These are phyloP conservation scores for Penicillium ucsense DNA, from an alignment of 495 filamentous ascomycete species.

Conservation along the genomic window DNA sequence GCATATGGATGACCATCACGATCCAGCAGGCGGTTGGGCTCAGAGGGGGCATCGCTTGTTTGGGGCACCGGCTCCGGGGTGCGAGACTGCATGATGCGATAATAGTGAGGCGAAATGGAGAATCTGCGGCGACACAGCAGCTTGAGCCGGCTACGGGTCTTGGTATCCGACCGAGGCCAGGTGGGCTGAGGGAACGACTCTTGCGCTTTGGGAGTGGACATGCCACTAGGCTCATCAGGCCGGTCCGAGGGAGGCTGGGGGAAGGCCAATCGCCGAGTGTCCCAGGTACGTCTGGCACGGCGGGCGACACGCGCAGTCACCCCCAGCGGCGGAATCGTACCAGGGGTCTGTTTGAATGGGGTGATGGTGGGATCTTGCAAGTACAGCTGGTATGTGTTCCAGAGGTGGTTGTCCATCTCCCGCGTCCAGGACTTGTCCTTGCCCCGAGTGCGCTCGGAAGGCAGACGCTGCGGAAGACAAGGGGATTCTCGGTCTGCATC, in stretches of 20 bases:
- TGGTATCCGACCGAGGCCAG: conserved; percentile 78
- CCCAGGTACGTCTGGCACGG: conserved; percentile 80
- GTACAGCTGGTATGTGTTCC: conserved; percentile 82
- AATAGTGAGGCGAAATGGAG: conserved; percentile 54
- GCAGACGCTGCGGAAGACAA: conserved; percentile 18
- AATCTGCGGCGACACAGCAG: conserved; percentile 73
- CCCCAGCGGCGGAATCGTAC: conserved; percentile 76
- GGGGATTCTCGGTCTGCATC: conserved; percentile 28
- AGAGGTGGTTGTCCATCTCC: conserved; percentile 87
- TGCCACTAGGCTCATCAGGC: conserved; percentile 42
- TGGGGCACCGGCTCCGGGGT: conserved; percentile 65
- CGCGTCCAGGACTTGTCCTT: conserved; percentile 57
- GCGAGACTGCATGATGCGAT: conserved; percentile 60
- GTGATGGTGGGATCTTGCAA: conserved; percentile 87
- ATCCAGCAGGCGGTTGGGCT: background rate
- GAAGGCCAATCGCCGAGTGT: conserved; percentile 15
- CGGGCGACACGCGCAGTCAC: conserved; percentile 83
- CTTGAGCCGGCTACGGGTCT: conserved; percentile 72
- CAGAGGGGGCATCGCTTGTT: conserved; percentile 22
- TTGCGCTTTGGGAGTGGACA: conserved; percentile 48
- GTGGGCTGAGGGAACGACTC: conserved; percentile 21
- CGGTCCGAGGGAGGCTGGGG: conserved; percentile 1
- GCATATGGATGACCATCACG: conserved; percentile 33
- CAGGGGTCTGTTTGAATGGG: conserved; percentile 84
- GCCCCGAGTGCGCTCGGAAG: conserved; percentile 1